These are phyloP conservation scores for Nepenthes alata DNA, from an alignment of 179 eudicot genomes.

Conservation along the genomic window DNA sequence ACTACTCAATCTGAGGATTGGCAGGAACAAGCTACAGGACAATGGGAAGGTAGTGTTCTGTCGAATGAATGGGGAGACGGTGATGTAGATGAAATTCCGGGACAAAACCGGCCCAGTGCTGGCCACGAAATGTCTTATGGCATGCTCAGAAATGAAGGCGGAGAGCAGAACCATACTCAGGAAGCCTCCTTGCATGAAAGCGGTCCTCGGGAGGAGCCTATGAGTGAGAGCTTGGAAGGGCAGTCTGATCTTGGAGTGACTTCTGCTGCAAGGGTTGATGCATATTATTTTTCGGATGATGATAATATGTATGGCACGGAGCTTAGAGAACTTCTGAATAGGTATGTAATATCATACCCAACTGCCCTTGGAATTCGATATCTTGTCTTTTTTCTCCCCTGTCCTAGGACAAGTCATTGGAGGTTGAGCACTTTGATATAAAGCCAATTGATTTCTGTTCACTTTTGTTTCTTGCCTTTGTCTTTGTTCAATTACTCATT, in stretches of 20 bases:
- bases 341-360: conserved; percentile 28
- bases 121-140: conserved; percentile 31
- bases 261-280: conserved; percentile 47
- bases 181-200: conserved; percentile 46
- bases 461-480: no score
- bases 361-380: neutral
- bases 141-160: conserved; percentile 28
- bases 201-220: conserved; percentile 45
- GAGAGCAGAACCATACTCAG: conserved; percentile 25
- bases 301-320: conserved; percentile 84
- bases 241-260: conserved; percentile 45
- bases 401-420: neutral
- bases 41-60: conserved; percentile 27
- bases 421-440: no score
- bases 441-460: no score
- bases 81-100: conserved; percentile 24
- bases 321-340: conserved; percentile 81
- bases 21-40: conserved; percentile 34
- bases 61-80: conserved; percentile 44
- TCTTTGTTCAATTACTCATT: no score
- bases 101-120: conserved; percentile 26
- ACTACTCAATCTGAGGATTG: conserved; percentile 21
- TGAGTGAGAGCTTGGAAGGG: conserved; percentile 52
- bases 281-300: conserved; percentile 78
- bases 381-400: neutral